These are phyloP conservation scores for Rhizopogon salebrosus DNA, from an alignment of 768 basidiomycete genomes.

Conservation along the genomic window DNA sequence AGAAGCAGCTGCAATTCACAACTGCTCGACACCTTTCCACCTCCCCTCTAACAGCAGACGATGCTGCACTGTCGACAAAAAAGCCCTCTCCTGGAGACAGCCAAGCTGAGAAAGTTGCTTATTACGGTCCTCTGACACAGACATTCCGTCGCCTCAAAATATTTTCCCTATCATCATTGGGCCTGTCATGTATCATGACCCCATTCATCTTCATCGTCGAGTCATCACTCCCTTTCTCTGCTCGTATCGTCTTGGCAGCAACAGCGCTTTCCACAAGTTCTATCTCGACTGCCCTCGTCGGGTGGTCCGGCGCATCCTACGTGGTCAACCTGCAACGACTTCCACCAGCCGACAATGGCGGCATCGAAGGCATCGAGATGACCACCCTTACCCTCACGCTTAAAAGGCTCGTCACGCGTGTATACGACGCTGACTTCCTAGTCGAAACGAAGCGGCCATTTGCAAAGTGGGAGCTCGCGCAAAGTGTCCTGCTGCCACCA, in stretches of 20 bases:
- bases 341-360: constrained; percentile 35
- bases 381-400: constrained; percentile 61
- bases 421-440: constrained; percentile 71
- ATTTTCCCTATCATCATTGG: constrained; percentile 77
- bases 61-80: constrained; percentile 3
- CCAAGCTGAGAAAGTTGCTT: constrained; percentile 29
- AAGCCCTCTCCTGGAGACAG: background rate
- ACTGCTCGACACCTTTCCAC: constrained; percentile 8
- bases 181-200: constrained; percentile 59
- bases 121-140: constrained; percentile 64
- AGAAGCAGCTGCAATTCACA: constrained; percentile 7
- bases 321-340: constrained; percentile 58
- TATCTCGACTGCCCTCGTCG: constrained; percentile 69
- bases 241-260: constrained; percentile 59
- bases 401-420: constrained; percentile 57
- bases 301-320: constrained; percentile 69
- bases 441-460: constrained; percentile 63
- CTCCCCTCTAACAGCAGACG: constrained; percentile 7
- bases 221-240: constrained; percentile 64
- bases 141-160: constrained; percentile 78
- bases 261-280: constrained; percentile 71
- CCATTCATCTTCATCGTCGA: constrained; percentile 84
- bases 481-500: constrained; percentile 41
- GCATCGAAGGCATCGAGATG: constrained; percentile 58
- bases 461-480: constrained; percentile 77